Base-by-base conservation (phyloP, 176 grass and related monocot species). In the Cocos nucifera region DNA sequence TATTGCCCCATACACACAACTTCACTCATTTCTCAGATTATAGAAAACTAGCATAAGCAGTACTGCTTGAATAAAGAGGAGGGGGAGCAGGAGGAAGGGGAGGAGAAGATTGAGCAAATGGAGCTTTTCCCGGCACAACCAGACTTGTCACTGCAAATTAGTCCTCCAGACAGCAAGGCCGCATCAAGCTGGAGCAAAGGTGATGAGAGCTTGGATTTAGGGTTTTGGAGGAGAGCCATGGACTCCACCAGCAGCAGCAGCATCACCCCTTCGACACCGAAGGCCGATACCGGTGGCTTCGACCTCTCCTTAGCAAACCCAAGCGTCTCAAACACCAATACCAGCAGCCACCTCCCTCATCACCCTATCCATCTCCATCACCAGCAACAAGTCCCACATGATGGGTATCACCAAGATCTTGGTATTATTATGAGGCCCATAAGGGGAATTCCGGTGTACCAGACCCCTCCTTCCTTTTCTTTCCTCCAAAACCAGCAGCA, bases 91-190 rank as follows among this genome's bases (percentile, higher is more conserved):
- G 2, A 48, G 59, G 10, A 15, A 21, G 7, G 2, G 4, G 10
- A 15, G 48, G 7, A 4, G 4, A 21, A 16, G 35, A 6, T 49
- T 1, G 21, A 30, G 51, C 32, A 24, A 58, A 95, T 96, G 91
- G 86, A 96, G 83, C 69, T 96, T 54, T 96, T 90, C 66, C 83
- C 86, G 12, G 65, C 86, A 14, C 91, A 90, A 48, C 91, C 91
- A 39, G 91, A 96, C 70, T 69, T 96, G 20, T 88, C 89, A 67
- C 78, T 95, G 55, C 91, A 95, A 75, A 90, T 95, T 63, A 95
- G 78, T 10, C 73, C 82, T 29, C 83, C 73, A 15, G 66, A 72
- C 61, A 84, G 54, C 53, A 69, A 86, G 69, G 35, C 72, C 57
- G 55, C 79, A 74, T 56, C 65, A 39, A 28, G 26, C 16, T 22